These are phyloP conservation scores for Globisporangium paddicum DNA, from an alignment of 352 stramenopile species.

Conservation along the genomic window DNA sequence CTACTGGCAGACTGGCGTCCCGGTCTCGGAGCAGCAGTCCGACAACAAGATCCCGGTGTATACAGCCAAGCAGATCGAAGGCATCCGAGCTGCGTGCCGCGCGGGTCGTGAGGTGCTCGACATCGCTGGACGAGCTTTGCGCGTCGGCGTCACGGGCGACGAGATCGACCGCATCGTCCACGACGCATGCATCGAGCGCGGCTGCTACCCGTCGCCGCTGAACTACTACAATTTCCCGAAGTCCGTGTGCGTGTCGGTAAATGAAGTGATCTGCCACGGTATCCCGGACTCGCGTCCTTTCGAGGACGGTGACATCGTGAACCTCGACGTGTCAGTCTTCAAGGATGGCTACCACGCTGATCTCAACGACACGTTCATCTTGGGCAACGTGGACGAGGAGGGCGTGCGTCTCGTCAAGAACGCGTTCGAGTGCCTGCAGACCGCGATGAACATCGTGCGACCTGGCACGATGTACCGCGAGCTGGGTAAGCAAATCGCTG, in stretches of 20 bases:
- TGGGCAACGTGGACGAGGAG: conserved; percentile 95
- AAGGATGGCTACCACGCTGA: conserved; percentile 97
- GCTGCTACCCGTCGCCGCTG: conserved; percentile 95
- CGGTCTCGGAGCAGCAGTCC: conserved; percentile 58
- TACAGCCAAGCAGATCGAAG: conserved; percentile 90
- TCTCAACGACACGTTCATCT: conserved; percentile 98
- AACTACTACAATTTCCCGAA: conserved; percentile 99
- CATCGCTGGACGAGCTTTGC: conserved; percentile 85
- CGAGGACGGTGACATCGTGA: conserved; percentile 97
- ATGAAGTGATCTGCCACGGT: conserved; percentile 96
- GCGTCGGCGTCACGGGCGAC: conserved; percentile 92
- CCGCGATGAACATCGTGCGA: conserved; percentile 87
- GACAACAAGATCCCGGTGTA: conserved; percentile 91
- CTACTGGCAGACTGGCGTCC: conserved; percentile 87
- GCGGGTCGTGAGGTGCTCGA: conserved; percentile 94
- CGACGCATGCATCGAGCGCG: conserved; percentile 87
- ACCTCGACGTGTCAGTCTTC: conserved; percentile 98
- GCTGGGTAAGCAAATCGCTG: conserved; percentile 92
- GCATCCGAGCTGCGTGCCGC: conserved; percentile 90
- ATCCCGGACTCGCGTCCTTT: conserved; percentile 96
- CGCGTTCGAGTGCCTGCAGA: conserved; percentile 92
- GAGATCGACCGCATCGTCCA: conserved; percentile 97
- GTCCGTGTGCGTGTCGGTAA: conserved; percentile 87
- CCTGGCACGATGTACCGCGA: conserved; percentile 96
- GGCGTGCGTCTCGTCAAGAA: conserved; percentile 90